Conservation (phyloP, 2,329 filamentous ascomycete genomes). For the Trichophyton benhamiae region DNA sequence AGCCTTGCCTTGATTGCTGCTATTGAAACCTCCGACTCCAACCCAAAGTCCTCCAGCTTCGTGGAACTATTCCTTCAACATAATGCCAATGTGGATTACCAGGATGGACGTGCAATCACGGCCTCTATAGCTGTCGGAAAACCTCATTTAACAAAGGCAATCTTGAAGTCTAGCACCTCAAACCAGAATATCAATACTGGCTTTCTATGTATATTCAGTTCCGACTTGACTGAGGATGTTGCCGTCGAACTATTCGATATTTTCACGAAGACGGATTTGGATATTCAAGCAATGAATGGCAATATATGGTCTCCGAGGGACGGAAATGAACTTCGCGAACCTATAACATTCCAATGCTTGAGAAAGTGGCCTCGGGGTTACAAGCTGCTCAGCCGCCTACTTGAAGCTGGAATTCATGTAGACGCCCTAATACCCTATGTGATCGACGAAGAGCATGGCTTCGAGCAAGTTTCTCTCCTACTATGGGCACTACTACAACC, state of each 20-base stretch:
- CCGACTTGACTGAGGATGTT: slow-evolving; percentile 39
- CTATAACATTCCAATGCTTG: slow-evolving; percentile 43
- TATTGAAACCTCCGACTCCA: slow-evolving; percentile 33
- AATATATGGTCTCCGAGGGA: slow-evolving; percentile 33
- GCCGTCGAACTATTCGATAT: slow-evolving; percentile 40
- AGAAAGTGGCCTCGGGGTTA: slow-evolving; percentile 44
- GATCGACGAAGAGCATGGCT: slow-evolving; percentile 37
- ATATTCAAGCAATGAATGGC: slow-evolving; percentile 8
- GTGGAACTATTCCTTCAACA: slow-evolving; percentile 28
- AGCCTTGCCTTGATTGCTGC: slow-evolving; percentile 37
- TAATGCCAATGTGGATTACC: slow-evolving; percentile 39
- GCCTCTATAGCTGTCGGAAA: slow-evolving; percentile 42
- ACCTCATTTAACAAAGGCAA: slow-evolving; percentile 28
- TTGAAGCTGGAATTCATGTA: slow-evolving; percentile 49
- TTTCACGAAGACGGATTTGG: slow-evolving; percentile 27
- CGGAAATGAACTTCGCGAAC: slow-evolving; percentile 34
- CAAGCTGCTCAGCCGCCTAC: slow-evolving; percentile 40
- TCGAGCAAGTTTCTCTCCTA: slow-evolving; percentile 46
- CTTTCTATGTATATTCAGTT: slow-evolving; percentile 46
- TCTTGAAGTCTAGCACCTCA: slow-evolving; percentile 9
- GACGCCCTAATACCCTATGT: slow-evolving; percentile 41
- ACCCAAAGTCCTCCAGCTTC: slow-evolving; percentile 31
- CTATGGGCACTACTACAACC: slow-evolving; percentile 52
- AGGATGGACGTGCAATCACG: slow-evolving; percentile 39
- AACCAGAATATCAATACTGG: slow-evolving; percentile 40